Percentiles rank a stretch among this genome's conserved stretches.
phyloP scores from a whole-genome alignment of 2,329 filamentous ascomycete genomes.

The Chrysoporthe cubensis region DNA sequence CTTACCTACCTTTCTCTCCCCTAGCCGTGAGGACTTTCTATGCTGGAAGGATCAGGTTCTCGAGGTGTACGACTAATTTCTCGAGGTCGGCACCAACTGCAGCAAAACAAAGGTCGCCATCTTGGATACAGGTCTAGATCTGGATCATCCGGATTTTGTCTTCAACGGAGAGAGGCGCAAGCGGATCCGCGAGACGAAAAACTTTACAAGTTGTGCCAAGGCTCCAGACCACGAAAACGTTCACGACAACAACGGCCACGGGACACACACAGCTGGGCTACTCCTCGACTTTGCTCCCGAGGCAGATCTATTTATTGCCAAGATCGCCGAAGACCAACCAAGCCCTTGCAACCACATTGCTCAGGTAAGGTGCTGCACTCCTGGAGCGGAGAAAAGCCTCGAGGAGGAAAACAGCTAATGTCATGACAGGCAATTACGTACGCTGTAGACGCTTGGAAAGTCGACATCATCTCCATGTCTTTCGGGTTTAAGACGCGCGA shows the following conservation, averaged over 20 bases:
- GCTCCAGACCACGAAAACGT: background rate
- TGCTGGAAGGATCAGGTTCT: background rate
- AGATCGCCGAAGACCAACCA: background rate
- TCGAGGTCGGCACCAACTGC: background rate
- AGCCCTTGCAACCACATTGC: background rate
- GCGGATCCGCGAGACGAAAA: background rate
- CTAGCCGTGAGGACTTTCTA: background rate
- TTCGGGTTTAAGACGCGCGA: background rate
- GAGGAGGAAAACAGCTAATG: no score
- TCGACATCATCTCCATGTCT: slow-evolving; percentile 2
- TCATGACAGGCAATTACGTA: background rate
- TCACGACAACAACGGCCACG: background rate
- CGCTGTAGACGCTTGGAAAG: background rate
- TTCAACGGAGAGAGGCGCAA: background rate
- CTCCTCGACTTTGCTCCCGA: background rate
- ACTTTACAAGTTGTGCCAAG: background rate
- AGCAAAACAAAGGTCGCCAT: background rate
- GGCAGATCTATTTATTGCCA: background rate
- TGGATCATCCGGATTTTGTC: background rate
- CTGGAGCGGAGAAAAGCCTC: no score
- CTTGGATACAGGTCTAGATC: background rate
- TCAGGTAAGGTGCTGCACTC: background rate
- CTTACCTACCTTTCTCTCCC: background rate
- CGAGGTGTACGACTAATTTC: background rate
- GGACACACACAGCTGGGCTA: background rate